These are phyloP conservation scores for Sanghuangporus baumii DNA, from an alignment of 1,284 basidiomycete species.

Conservation along the genomic window DNA sequence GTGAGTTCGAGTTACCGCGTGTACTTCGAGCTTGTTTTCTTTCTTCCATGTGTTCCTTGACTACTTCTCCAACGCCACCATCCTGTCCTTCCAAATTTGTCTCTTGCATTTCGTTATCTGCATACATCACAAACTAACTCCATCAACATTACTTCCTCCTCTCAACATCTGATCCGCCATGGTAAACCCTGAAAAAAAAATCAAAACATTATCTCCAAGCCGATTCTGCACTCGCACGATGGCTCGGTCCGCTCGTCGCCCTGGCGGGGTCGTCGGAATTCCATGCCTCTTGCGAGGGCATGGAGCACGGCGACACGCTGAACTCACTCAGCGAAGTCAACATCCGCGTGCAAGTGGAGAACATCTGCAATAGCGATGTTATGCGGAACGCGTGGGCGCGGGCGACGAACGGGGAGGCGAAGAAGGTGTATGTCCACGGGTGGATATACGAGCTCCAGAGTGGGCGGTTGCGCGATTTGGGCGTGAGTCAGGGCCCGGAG, in stretches of 20 bases:
- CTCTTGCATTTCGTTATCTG: not conserved
- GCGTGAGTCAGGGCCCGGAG: conserved; percentile 41
- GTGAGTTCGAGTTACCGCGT: conserved; percentile 13
- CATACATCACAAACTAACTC: conserved; percentile 10
- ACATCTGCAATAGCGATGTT: conserved; percentile 58
- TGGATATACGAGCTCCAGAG: conserved; percentile 78
- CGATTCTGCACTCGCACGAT: conserved; percentile 49
- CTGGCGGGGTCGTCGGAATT: conserved; percentile 49
- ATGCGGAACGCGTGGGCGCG: conserved; percentile 70
- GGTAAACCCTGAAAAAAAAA: conserved; percentile 23
- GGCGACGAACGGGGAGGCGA: conserved; percentile 28
- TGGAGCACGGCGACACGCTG: conserved; percentile 31
- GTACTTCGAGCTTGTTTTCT: not conserved
- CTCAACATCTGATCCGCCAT: not conserved
- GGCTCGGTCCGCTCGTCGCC: conserved; percentile 66
- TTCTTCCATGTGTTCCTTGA: not conserved
- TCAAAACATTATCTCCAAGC: no score
- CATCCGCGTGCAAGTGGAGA: conserved; percentile 71
- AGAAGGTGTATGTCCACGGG: conserved; percentile 71
- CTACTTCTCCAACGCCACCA: not conserved
- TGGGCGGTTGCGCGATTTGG: conserved; percentile 69
- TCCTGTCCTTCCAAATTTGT: not conserved
- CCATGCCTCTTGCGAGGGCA: conserved; percentile 31
- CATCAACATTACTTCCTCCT: not conserved
- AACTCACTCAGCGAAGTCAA: conserved; percentile 68